Evolutionary conservation across 2,329 filamentous ascomycete genomes (phyloP), one percentile per base, ranked within the genome.

Genomic region (Venturia oleaginea): DNA sequence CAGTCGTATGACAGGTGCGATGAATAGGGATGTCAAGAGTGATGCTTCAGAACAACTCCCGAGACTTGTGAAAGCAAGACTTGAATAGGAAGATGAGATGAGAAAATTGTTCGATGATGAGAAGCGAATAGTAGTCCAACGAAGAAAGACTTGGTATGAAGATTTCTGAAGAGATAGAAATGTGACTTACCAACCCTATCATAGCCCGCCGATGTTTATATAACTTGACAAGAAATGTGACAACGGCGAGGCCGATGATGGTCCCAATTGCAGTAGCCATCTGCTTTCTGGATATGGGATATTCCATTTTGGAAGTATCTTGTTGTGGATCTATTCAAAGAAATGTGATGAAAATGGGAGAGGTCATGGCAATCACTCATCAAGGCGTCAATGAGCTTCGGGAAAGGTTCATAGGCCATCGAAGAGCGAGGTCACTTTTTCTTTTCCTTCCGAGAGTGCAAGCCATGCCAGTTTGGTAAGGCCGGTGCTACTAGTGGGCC

Each of bases 171-270:
- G 40, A 43, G 43, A 46, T 10, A 22, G 19, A 11, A 46, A 8
- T 27, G 10, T 51, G 3, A 51, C 62, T 55, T 42, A 64, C 62
- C 62, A 64, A 17, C 2, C 62, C 62, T 34, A 55, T 64, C 62
- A 64, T 64, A 37, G 32, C 34, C 6, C 62, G 46, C 19, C 62
- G 32, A 40, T 57, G 46, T 13, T 27, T 30, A 24, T 38, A 55
- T 5, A 64, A 48, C 22, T 64, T 64, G 34, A 64, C 34, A 37
- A 64, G 37, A 59, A 64, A 64, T 1, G n/a, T 24, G 2, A 24
- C 22, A n/a, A 57, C n/a, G 1, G 34, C 32, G n/a, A 59, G 19
- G 30, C 27, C 27, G 10, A 64, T 17, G 19, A 64, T 30, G 22
- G 32, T 19, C 8, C 30, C 62, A 37, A 64, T 24, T 4, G 62